Evolutionary conservation across 352 stramenopile genomes (phyloP).

Genomic region (Pelagophyceae sp.): DNA sequence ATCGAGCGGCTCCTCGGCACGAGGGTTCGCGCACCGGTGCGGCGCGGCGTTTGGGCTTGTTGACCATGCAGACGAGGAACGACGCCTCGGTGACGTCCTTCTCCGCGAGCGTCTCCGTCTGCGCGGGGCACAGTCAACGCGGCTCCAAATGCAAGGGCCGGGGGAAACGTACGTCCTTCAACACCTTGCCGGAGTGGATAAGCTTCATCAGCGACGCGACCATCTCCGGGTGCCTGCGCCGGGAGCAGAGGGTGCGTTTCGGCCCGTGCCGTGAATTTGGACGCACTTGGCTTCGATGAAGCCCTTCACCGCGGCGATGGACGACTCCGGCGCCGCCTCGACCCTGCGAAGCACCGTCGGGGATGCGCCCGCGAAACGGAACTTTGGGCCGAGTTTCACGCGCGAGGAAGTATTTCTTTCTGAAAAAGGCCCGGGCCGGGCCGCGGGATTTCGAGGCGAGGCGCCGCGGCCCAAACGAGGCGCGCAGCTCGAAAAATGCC

Average conservation of each 20-base stretch:
- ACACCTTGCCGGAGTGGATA: conserved; percentile 69
- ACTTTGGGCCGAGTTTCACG: too few species aligned
- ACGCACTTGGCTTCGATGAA: conserved; percentile 38
- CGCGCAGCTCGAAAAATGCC: too few species aligned
- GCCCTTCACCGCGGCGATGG: conserved; percentile 53
- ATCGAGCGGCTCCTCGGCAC: conserved; percentile 31
- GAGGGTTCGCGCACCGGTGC: conserved; percentile 30
- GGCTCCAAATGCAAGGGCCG: neutral
- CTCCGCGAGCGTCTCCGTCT: conserved; percentile 43
- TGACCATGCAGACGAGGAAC: conserved; percentile 74
- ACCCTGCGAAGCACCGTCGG: too few species aligned
- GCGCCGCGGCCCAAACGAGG: too few species aligned
- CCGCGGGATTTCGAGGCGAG: too few species aligned
- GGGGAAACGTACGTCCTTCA: conserved; percentile 54
- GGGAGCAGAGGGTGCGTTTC: neutral
- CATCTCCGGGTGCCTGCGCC: conserved; percentile 52
- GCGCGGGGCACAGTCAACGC: too few species aligned
- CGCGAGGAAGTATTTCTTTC: too few species aligned
- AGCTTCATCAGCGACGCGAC: conserved; percentile 59
- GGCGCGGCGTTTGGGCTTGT: conserved; percentile 45
- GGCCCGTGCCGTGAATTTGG: neutral
- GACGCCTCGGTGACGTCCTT: conserved; percentile 60
- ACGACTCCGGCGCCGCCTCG: conserved; percentile 52
- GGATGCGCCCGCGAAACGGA: too few species aligned
- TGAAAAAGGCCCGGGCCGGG: too few species aligned